Evolutionary conservation across 345 rosid species (phyloP), one percentile per base, ranked within the genome.

Genomic region (Gossypium arboreum): DNA sequence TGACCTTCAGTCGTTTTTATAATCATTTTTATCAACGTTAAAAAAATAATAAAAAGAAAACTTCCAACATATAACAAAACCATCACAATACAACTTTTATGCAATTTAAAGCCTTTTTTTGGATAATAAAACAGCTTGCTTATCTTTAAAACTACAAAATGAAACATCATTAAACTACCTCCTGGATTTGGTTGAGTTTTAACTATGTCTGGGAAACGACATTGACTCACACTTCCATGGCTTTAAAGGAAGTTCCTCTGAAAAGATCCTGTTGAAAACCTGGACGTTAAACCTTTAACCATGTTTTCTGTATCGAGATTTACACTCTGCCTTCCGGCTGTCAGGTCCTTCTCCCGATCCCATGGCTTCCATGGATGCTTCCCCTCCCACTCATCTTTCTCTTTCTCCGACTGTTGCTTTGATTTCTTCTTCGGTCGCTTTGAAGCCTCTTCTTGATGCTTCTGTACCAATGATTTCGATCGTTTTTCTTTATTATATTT

Each of bases 361-460:
- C 97, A 92, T 8, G 99, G 99, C 85, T 88, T 95, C 97, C 98
- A 95, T 4, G 97, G 96, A 83, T 92, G 99, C 9, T 93, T 84
- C 41, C 91, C 98, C 4, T 59, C 81, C 98, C 99, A 94, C 76
- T 92, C 98, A 62, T 83, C 93, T 58, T 88, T 89, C 80, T 88
- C 91, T 12, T 87, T 89, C 80, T 88, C 91, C 10, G 59, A 18
- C 18, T 66, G 77, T 81, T 84, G 78, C 80, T 83, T 89, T 27
- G 80, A 81, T 77, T 90, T 92, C 71, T 89, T 92, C 92, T 89
- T 91, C 7, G 84, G 57, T 24, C 78, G 80, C 66, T 70, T 82
- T 47, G 12, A 12, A 27, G 86, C 43, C 81, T 83, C 94, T 59
- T 92, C 97, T 64, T 73, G 89, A 81, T 91, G 92, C 78, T 90